A percentile compares a stretch with the other conserved stretches of the same genome.
phyloP scores from a whole-genome alignment of 257 asterid genomes.

The Solanum chilense region DNA sequence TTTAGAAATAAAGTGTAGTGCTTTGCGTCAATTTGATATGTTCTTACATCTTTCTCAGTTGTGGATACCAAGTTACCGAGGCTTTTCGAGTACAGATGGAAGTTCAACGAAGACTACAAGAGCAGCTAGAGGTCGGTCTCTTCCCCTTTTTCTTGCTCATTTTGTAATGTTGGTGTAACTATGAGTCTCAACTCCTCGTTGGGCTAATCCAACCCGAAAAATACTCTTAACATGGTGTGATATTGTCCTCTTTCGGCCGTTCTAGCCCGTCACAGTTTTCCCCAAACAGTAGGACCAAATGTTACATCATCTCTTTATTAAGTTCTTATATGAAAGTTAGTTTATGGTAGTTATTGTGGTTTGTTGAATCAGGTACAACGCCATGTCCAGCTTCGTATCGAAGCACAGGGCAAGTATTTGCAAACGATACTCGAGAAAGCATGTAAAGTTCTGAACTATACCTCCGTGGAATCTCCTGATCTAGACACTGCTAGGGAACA shows the following conservation, averaged over 20 bases:
- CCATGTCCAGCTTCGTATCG: slow-evolving; percentile 35
- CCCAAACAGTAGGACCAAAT: neutral
- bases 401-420: slow-evolving; percentile 35
- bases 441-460: neutral
- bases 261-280: neutral
- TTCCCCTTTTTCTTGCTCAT: neutral
- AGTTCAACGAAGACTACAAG: slow-evolving; percentile 72
- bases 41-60: slow-evolving; percentile 15
- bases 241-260: neutral
- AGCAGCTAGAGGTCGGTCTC: slow-evolving; percentile 69
- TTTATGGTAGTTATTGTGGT: neutral
- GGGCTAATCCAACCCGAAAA: neutral
- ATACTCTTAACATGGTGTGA: neutral
- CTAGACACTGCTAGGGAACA: slow-evolving; percentile 60
- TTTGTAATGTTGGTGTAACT: neutral
- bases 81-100: slow-evolving; percentile 94
- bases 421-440: slow-evolving; percentile 37
- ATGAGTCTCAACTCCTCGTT: neutral
- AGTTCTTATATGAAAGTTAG: neutral
- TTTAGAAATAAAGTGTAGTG: neutral
- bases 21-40: neutral
- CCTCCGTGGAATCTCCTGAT: slow-evolving; percentile 16
- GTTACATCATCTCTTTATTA: neutral
- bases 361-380: slow-evolving; percentile 22
- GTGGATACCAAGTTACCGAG: slow-evolving; percentile 84